Percentiles rank a stretch among this genome's conserved stretches.
phyloP scores from a whole-genome alignment of 106 monocot species.

The Cymbidium sinense region DNA sequence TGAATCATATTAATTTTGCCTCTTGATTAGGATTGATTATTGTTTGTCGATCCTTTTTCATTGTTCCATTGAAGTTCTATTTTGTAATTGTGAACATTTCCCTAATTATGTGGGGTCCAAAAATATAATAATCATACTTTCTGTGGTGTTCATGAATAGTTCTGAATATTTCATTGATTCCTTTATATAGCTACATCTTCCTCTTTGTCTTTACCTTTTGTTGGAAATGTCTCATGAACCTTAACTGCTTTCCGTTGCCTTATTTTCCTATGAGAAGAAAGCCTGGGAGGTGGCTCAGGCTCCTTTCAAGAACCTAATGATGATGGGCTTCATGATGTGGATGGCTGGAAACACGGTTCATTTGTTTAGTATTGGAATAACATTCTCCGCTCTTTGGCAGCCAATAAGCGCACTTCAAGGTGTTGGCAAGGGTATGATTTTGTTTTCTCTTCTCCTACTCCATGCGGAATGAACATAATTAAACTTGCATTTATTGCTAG shows the following conservation, averaged over 20 bases:
- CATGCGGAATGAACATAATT: background rate
- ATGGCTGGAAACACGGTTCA: constrained; percentile 98
- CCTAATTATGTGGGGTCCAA: background rate
- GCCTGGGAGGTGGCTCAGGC: constrained; percentile 96
- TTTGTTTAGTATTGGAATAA: constrained; percentile 96
- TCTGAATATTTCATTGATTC: background rate
- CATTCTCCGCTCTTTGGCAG: constrained; percentile 98
- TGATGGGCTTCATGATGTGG: constrained; percentile 99
- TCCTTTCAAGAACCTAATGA: constrained; percentile 84
- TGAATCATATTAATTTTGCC: background rate
- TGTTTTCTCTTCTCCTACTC: background rate
- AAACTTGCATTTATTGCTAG: background rate
- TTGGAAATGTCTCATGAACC: background rate
- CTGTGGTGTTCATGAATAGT: background rate
- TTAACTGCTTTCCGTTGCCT: background rate
- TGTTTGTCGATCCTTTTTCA: background rate
- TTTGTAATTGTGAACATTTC: background rate
- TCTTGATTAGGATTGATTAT: background rate
- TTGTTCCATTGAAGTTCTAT: background rate
- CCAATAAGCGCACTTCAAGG: constrained; percentile 89
- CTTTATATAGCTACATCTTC: background rate
- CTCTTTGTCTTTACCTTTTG: background rate
- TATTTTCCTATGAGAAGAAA: constrained; percentile 45
- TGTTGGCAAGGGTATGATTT: constrained; percentile 77
- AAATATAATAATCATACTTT: background rate